These are phyloP conservation scores for Chrysopogon serrulatus DNA, from an alignment of 176 grass and related monocot genomes.

Conservation along the genomic window DNA sequence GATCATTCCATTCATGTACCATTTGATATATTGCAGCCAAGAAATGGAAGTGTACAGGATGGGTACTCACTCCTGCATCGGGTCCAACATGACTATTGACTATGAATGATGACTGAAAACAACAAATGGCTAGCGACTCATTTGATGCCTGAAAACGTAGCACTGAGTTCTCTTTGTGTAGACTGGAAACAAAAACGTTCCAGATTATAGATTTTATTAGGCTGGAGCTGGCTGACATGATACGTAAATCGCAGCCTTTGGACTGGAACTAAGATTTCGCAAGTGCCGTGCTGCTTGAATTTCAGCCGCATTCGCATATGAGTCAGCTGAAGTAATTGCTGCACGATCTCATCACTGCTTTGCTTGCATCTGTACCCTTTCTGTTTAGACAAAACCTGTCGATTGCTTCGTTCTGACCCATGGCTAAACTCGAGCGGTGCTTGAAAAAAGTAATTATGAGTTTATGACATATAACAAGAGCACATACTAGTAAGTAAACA, in stretches of 20 bases:
- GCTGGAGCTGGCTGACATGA: not conserved
- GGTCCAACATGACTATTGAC: not conserved
- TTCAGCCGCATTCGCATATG: too few relatives aligned
- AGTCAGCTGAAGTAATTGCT: not conserved
- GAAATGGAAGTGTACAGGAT: not conserved
- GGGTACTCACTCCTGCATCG: not conserved
- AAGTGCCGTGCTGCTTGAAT: not conserved
- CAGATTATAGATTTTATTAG: not conserved
- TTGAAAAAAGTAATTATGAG: too few relatives aligned
- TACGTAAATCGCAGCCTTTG: too few relatives aligned
- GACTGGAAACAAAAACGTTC: too few relatives aligned
- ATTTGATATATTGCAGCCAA: not conserved
- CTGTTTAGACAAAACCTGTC: too few relatives aligned
- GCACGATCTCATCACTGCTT: not conserved
- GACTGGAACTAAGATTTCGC: not conserved
- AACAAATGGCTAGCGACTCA: not conserved
- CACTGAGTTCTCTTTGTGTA: not conserved
- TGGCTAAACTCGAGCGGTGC: too few relatives aligned
- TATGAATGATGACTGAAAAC: not conserved
- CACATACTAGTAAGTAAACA: too few relatives aligned
- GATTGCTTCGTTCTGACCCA: too few relatives aligned
- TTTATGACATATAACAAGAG: too few relatives aligned
- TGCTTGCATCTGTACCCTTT: not conserved
- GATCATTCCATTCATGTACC: too few relatives aligned
- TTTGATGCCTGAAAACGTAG: not conserved